Evolutionary conservation across 495 filamentous ascomycete species (phyloP).

Genomic region (Emericellopsis terricola): DNA sequence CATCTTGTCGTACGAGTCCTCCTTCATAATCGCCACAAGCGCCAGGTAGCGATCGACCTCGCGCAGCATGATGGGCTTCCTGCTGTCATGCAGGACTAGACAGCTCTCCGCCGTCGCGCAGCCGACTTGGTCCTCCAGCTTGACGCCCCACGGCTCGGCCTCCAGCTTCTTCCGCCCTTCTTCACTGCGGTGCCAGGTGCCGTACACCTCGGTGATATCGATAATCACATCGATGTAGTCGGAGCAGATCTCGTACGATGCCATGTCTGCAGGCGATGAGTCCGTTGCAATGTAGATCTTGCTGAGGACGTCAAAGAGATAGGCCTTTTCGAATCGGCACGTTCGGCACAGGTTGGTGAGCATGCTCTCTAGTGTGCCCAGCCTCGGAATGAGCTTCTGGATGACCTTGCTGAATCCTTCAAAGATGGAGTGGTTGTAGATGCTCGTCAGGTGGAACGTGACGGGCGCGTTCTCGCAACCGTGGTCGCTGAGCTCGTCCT

Average conservation of each 20-base stretch:
- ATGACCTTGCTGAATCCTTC: conserved; percentile 97
- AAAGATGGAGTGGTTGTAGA: conserved; percentile 96
- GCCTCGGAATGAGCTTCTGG: conserved; percentile 85
- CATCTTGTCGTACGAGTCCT: conserved; percentile 41
- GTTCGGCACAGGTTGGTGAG: conserved; percentile 76
- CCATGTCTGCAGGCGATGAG: conserved; percentile 77
- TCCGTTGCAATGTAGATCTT: conserved; percentile 98
- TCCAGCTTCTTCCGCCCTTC: conserved; percentile 35
- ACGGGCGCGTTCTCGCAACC: conserved; percentile 85
- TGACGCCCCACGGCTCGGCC: conserved; percentile 39
- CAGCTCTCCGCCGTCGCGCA: conserved; percentile 59
- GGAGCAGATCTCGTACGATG: conserved; percentile 90
- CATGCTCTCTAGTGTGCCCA: conserved; percentile 79
- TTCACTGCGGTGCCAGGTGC: conserved; percentile 41
- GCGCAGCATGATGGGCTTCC: conserved; percentile 62
- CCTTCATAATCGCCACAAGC: conserved; percentile 59
- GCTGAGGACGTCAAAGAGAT: conserved; percentile 87
- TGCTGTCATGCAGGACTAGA: conserved; percentile 62
- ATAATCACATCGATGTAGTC: conserved; percentile 97
- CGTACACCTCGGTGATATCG: conserved; percentile 88
- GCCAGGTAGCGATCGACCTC: conserved; percentile 83
- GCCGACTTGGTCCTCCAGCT: conserved; percentile 42
- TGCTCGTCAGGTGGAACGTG: conserved; percentile 84
- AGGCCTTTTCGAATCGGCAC: conserved; percentile 91
- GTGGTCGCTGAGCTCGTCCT: conserved; percentile 83